Percentiles rank a stretch among this genome's conserved stretches.
Evolutionary conservation across 148 eudicot genomes (phyloP).

Genomic region (Camellia lanceoleosa): DNA sequence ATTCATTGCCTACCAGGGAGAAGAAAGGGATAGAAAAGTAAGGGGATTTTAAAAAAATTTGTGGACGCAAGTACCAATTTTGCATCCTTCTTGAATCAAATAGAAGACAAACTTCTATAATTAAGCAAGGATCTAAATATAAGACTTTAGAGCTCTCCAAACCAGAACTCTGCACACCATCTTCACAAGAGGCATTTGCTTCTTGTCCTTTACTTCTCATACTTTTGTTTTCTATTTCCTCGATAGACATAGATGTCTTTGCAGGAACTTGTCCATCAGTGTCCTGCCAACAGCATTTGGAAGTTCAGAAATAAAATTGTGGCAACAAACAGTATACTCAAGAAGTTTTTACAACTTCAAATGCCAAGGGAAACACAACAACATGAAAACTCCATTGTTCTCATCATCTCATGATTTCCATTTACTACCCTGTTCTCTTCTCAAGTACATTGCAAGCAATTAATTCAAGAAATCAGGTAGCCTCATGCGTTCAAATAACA

Average conservation of each 20-base stretch:
- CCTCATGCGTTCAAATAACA: not conserved
- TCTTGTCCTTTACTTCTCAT: conserved; percentile 18
- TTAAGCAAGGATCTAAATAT: not conserved
- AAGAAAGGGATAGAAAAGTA: not conserved
- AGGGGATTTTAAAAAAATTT: not conserved
- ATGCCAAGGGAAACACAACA: not conserved
- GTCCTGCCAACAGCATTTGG: conserved; percentile 33
- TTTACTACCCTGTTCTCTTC: too few species aligned
- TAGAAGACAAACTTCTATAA: not conserved
- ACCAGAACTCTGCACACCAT: conserved; percentile 19
- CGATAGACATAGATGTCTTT: conserved; percentile 18
- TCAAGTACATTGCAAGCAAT: not conserved
- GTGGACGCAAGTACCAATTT: not conserved
- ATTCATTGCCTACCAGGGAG: not conserved
- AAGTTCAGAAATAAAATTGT: not conserved
- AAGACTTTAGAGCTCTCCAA: conserved; percentile 24
- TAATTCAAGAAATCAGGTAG: not conserved
- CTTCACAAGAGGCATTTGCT: conserved; percentile 26
- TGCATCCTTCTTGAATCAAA: not conserved
- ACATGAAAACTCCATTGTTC: not conserved
- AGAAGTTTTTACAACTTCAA: not conserved
- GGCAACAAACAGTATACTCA: not conserved
- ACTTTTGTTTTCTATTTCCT: conserved; percentile 21
- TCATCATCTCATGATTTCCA: not conserved
- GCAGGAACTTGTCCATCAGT: conserved; percentile 29